Percentiles rank a stretch among this genome's conserved stretches.
Conservation (phyloP, 2,329 filamentous ascomycete species). For the Bipolaris zeicola region DNA sequence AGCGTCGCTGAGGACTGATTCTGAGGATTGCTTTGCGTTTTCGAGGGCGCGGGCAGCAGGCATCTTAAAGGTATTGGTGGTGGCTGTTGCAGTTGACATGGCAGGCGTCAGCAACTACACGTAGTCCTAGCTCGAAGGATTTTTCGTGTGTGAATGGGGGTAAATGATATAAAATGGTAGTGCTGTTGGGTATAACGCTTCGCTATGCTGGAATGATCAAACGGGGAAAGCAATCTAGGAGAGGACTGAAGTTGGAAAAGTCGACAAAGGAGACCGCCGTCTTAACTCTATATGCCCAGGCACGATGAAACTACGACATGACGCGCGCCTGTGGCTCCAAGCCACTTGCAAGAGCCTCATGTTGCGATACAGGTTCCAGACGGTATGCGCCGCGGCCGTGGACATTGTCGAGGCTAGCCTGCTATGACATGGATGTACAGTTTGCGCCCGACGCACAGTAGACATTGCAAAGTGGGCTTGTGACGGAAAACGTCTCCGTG, state of each 20-base stretch:
- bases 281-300: slow-evolving; percentile 11
- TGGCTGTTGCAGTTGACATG: slow-evolving; percentile 41
- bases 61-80: slow-evolving; percentile 36
- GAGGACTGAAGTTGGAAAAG: slow-evolving; percentile 6
- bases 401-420: slow-evolving; percentile 27
- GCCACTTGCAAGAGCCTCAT: slow-evolving; percentile 21
- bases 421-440: slow-evolving; percentile 26
- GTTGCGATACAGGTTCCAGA: slow-evolving; percentile 12
- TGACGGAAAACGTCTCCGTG: slow-evolving; percentile 12
- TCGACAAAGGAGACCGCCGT: slow-evolving; percentile 4
- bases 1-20: slow-evolving; percentile 45
- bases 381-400: slow-evolving; percentile 33
- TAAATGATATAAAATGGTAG: slow-evolving; percentile 10
- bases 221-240: slow-evolving; percentile 11
- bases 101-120: slow-evolving; percentile 23
- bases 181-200: slow-evolving; percentile 14
- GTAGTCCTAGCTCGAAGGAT: not conserved
- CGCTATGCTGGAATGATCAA: slow-evolving; percentile 15
- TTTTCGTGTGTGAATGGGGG: slow-evolving; percentile 2
- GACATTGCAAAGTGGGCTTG: slow-evolving; percentile 3
- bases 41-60: slow-evolving; percentile 49
- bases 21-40: slow-evolving; percentile 49
- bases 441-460: slow-evolving; percentile 15
- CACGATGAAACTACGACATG: slow-evolving; percentile 7
- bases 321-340: slow-evolving; percentile 3